Percentiles rank a stretch among this genome's conserved stretches.
Conservation (phyloP, 495 filamentous ascomycete species). For the Penicillium steckii region DNA sequence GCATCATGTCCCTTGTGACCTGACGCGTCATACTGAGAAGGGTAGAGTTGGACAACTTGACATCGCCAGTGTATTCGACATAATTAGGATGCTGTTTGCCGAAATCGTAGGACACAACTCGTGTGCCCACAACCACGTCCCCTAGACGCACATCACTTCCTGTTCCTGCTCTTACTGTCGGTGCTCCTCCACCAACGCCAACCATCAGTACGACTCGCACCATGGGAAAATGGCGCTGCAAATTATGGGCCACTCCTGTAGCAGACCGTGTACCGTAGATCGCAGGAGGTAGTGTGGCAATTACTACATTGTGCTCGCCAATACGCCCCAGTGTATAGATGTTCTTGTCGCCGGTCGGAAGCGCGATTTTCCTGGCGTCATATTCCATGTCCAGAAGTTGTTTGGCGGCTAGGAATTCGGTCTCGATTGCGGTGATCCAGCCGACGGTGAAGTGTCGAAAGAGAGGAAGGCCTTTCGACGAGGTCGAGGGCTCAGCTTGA, state of each 20-base stretch:
- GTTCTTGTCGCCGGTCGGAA: not conserved
- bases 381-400: not conserved
- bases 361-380: not conserved
- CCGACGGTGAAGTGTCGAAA: constrained; percentile 5
- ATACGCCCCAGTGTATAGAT: not conserved
- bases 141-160: not conserved
- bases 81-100: not conserved
- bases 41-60: no score
- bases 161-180: not conserved
- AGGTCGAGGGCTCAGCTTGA: no score
- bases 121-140: not conserved
- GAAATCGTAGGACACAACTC: constrained; percentile 4
- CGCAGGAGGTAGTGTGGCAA: not conserved
- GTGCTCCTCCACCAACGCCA: constrained; percentile 1
- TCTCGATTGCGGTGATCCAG: not conserved
- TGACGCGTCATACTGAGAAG: no score
- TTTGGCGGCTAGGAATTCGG: not conserved
- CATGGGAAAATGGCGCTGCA: not conserved
- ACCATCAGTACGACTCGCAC: constrained; percentile 2
- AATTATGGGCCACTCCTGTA: not conserved
- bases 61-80: no score
- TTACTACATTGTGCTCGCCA: not conserved
- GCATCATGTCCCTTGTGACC: no score
- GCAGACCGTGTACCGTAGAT: not conserved
- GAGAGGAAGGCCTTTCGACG: no score